Conservation (phyloP, 2,329 filamentous ascomycete genomes). For the Ophiocordyceps robertsii region DNA sequence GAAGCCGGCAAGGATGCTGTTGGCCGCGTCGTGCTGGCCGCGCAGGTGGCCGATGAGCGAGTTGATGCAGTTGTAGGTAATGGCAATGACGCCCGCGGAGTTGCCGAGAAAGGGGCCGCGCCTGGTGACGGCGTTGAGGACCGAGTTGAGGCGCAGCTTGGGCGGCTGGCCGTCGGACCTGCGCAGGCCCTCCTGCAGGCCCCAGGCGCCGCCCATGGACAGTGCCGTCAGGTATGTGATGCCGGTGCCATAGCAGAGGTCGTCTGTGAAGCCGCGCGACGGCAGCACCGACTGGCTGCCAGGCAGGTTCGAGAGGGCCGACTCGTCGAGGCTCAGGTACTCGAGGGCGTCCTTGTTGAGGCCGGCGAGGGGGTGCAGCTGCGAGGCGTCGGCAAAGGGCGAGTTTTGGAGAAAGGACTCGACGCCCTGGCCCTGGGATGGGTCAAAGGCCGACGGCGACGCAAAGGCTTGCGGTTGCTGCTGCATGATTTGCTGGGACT, state of each 20-base stretch:
- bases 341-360: conserved; percentile 88
- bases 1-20: conserved; percentile 74
- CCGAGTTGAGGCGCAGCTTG: conserved; percentile 84
- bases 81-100: conserved; percentile 86
- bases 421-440: conserved; percentile 63
- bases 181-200: conserved; percentile 75
- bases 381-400: conserved; percentile 70
- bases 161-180: conserved; percentile 67
- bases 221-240: conserved; percentile 86
- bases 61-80: conserved; percentile 92
- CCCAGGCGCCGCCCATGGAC: conserved; percentile 79
- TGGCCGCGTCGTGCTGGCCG: conserved; percentile 79
- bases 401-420: conserved; percentile 72
- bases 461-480: conserved; percentile 15
- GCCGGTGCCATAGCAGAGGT: conserved; percentile 94
- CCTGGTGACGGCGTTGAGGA: conserved; percentile 86
- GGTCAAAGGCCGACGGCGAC: conserved; percentile 49
- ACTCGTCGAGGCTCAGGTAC: conserved; percentile 90
- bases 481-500: conserved; percentile 9
- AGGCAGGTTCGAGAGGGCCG: conserved; percentile 71
- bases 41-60: conserved; percentile 66
- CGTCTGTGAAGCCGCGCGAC: conserved; percentile 93
- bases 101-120: conserved; percentile 93
- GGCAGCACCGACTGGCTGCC: conserved; percentile 80
- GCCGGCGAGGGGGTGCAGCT: conserved; percentile 85